phyloP scores from a whole-genome alignment of 2,329 filamentous ascomycete genomes.

The Madurella fahalii region DNA sequence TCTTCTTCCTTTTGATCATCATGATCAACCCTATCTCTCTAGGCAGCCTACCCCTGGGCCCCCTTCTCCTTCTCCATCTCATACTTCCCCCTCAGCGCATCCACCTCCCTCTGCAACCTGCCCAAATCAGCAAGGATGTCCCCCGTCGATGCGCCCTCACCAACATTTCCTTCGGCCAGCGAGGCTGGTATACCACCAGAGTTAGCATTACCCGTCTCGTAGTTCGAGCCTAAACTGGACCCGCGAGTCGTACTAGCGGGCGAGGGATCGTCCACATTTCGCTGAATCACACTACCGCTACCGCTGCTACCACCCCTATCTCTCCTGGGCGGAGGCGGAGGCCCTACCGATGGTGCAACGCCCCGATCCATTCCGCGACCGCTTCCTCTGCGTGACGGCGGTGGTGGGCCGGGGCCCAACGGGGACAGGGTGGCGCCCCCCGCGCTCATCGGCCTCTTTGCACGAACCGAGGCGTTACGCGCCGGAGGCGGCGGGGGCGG shows the following conservation, averaged over 20 bases:
- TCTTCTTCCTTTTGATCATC: background rate
- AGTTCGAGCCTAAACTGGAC: too few species aligned
- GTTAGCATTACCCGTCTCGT: too few species aligned
- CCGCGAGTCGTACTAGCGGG: too few species aligned
- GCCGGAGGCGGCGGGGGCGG: conserved; percentile 36
- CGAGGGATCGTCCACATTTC: too few species aligned
- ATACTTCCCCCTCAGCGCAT: conserved; percentile 53
- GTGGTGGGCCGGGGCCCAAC: conserved; percentile 21
- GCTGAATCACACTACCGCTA: conserved; percentile 2
- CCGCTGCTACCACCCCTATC: conserved; percentile 21
- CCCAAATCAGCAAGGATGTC: conserved; percentile 71
- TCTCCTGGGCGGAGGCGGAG: background rate
- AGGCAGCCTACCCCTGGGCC: background rate
- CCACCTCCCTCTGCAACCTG: conserved; percentile 70
- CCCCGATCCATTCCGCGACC: background rate
- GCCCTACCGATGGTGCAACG: background rate
- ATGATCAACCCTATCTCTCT: background rate
- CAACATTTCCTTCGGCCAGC: too few species aligned
- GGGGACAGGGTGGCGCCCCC: background rate
- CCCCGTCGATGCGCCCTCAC: conserved; percentile 25
- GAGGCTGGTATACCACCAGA: too few species aligned
- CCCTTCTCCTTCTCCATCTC: conserved; percentile 29
- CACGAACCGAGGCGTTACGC: conserved; percentile 33
- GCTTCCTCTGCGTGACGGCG: conserved; percentile 32
- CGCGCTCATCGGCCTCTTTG: conserved; percentile 41